These are phyloP conservation scores for Amniculicola lignicola DNA, from an alignment of 495 filamentous ascomycete species.

Conservation along the genomic window DNA sequence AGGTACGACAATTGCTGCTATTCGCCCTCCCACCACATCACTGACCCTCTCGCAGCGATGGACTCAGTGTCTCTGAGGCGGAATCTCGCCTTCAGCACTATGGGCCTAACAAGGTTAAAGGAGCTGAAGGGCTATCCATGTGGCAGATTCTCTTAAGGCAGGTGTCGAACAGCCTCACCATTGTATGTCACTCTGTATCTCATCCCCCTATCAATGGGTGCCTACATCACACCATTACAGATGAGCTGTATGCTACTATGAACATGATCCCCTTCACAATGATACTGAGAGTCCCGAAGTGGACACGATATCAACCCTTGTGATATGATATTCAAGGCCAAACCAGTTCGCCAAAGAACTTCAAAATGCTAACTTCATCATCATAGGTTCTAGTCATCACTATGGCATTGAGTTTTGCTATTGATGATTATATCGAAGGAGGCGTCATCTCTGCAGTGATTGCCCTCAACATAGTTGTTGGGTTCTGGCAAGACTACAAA, in stretches of 20 bases:
- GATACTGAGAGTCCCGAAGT: no score
- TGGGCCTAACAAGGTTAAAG: conserved; percentile 37
- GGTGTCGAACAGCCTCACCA: conserved; percentile 34
- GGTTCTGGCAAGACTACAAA: conserved; percentile 77
- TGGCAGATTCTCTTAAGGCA: conserved; percentile 37
- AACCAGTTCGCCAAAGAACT: no score
- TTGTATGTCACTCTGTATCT: no score
- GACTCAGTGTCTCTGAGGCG: conserved; percentile 28
- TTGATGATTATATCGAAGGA: conserved; percentile 33
- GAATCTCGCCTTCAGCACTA: conserved; percentile 29
- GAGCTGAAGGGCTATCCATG: conserved; percentile 37
- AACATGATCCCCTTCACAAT: no score
- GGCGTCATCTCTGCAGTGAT: conserved; percentile 55
- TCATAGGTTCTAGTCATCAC: conserved; percentile 33
- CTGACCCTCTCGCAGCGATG: conserved; percentile 24
- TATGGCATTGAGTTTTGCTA: conserved; percentile 32
- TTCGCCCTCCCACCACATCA: not conserved
- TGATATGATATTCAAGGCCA: no score
- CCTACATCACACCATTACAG: no score
- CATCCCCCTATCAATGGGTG: no score
- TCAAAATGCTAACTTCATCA: not conserved
- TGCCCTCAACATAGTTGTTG: conserved; percentile 69
- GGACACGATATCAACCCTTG: no score
- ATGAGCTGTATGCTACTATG: no score
- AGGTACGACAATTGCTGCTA: not conserved